A percentile compares a stretch with the other conserved stretches of the same genome.
Evolutionary conservation across 805 yeast genomes (phyloP).

Genomic region (Kuraishia piskuri): DNA sequence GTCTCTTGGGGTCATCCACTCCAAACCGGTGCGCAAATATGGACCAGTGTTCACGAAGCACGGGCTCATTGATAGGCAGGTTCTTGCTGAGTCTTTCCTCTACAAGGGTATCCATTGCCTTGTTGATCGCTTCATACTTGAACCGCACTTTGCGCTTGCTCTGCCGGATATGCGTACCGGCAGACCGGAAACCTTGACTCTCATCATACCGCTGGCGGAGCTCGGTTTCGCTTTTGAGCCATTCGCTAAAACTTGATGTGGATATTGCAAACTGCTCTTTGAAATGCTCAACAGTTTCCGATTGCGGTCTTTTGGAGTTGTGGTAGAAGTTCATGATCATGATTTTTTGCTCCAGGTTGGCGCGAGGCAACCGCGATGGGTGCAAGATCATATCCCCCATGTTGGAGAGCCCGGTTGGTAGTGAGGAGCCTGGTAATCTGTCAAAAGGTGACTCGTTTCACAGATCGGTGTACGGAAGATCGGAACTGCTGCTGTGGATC

Average conservation of each 20-base stretch:
- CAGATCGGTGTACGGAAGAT: no score
- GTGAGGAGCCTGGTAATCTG: no score
- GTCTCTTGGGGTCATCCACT: slow-evolving; percentile 51
- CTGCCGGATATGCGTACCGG: slow-evolving; percentile 14
- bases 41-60: slow-evolving; percentile 48
- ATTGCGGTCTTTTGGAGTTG: slow-evolving; percentile 40
- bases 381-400: background rate
- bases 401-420: no score
- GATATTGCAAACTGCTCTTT: slow-evolving; percentile 42
- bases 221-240: slow-evolving; percentile 48
- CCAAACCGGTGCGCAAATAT: slow-evolving; percentile 46
- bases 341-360: slow-evolving; percentile 51
- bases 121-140: slow-evolving; percentile 50
- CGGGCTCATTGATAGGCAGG: slow-evolving; percentile 45
- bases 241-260: slow-evolving; percentile 53
- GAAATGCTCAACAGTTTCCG: slow-evolving; percentile 47
- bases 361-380: slow-evolving; percentile 29
- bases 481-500: no score
- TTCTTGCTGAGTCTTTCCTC: slow-evolving; percentile 31
- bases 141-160: slow-evolving; percentile 39
- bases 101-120: slow-evolving; percentile 49
- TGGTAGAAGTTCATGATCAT: slow-evolving; percentile 45
- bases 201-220: slow-evolving; percentile 35
- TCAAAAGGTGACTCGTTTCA: no score
- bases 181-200: slow-evolving; percentile 16